Evolutionary conservation across 176 grass and related monocot genomes (phyloP).

Genomic region (Eragrostis curvula): DNA sequence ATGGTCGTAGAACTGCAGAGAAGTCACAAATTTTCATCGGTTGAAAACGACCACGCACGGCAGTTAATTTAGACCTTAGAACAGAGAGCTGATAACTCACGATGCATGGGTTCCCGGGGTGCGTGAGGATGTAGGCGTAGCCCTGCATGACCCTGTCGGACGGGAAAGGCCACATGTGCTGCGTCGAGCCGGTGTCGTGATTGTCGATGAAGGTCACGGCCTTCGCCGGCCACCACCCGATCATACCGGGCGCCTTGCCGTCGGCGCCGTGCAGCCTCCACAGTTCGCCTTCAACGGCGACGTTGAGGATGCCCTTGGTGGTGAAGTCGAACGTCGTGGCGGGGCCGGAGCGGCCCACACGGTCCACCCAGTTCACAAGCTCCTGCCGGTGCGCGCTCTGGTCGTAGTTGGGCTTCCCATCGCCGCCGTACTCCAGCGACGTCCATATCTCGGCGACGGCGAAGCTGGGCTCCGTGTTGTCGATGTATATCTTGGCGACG

Average conservation of each 20-base stretch:
- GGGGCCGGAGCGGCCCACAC: constrained; percentile 29
- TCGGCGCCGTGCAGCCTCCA: constrained; percentile 52
- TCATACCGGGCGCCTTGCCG: constrained; percentile 76
- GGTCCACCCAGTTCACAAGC: constrained; percentile 73
- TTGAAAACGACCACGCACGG: neutral
- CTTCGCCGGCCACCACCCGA: constrained; percentile 71
- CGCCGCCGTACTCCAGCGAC: constrained; percentile 35
- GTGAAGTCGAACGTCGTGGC: constrained; percentile 76
- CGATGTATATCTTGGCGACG: constrained; percentile 74
- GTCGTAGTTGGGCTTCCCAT: constrained; percentile 46
- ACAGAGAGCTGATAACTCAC: constrained; percentile 42
- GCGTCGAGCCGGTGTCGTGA: constrained; percentile 85
- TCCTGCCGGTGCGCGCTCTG: constrained; percentile 70
- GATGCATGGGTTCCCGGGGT: constrained; percentile 78
- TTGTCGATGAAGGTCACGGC: constrained; percentile 87
- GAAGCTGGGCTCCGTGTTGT: constrained; percentile 57
- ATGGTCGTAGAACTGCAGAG: constrained; percentile 79
- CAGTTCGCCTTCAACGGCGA: constrained; percentile 67
- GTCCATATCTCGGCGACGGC: constrained; percentile 84
- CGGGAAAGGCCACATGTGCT: constrained; percentile 81
- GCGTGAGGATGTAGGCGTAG: constrained; percentile 91
- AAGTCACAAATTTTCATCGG: neutral
- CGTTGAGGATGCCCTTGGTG: constrained; percentile 76
- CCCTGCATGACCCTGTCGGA: constrained; percentile 88
- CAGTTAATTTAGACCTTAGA: neutral